Base-by-base conservation (phyloP, 148 eudicot species). In the Chenopodium quinoa region DNA sequence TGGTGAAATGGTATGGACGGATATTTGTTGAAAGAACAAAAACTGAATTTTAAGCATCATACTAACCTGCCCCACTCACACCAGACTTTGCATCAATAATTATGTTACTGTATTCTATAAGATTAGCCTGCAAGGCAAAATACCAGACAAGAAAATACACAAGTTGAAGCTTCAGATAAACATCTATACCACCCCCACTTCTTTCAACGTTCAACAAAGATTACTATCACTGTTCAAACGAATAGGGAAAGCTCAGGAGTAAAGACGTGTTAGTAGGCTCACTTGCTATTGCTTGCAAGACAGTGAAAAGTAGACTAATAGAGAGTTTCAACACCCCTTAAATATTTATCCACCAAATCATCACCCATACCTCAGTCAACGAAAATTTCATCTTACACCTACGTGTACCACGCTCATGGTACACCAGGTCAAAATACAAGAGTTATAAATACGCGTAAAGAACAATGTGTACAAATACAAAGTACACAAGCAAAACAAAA, bases 51-150 rank as follows among this genome's bases (percentile, higher is more conserved):
- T 27, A 46, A 73, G 32, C 76, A 22, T 34, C 78, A 69, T 70
- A 74, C 78, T 76, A 85, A 95, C 99, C 99, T 88, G 99, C 99
- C 86, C 99, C 99, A 81, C 99, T 95, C 40, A 95, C 99, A 72
- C 99, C 99, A 84, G 99, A 95, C 86, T 95, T 93, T 69, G 99
- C 71, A 82, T 93, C 99, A 68, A 95, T 90, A 83, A 92, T 92
- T 67, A 95, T 92, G 87, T 90, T 91, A 81, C 76, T 77, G 44
- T 81, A 78, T 81, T 81, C 85, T 66, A 95, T 89, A 64, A 95
- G 97, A 74, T 89, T 88, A 52, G 90, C 93, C 99, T 95, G 93
- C 80, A 83, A 88, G 58, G 44, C 29, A 80, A 72, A 65, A 66
- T 14, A n/a, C 60, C 12, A 72, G 47, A 22, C 10, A 25, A 81